A percentile compares a stretch with the other conserved stretches of the same genome.
Evolutionary conservation across 495 filamentous ascomycete species (phyloP).

Genomic region (Cudoniella acicularis): DNA sequence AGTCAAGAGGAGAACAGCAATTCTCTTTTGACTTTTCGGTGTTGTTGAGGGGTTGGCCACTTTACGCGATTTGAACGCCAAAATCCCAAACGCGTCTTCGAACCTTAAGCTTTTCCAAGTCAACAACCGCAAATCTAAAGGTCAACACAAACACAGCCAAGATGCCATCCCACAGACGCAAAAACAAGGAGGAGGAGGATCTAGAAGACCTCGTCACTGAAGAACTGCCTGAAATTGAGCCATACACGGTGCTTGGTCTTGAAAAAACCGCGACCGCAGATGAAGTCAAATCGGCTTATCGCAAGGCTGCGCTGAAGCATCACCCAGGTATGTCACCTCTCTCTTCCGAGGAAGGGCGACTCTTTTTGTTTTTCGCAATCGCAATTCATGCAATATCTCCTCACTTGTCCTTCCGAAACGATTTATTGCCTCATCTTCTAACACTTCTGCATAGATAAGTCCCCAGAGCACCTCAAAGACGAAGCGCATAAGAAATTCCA

Average conservation of each 20-base stretch:
- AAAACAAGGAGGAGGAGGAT: constrained; percentile 10
- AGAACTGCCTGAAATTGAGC: constrained; percentile 53
- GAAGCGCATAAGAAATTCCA: constrained; percentile 79
- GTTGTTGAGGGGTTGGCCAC: not conserved
- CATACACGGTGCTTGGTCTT: constrained; percentile 77
- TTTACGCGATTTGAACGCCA: not conserved
- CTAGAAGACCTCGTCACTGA: constrained; percentile 17
- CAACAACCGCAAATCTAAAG: not conserved
- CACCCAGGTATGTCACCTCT: constrained; percentile 69
- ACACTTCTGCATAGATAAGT: constrained; percentile 62
- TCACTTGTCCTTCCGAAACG: too few species aligned
- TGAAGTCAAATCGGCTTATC: constrained; percentile 83
- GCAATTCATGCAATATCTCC: constrained; percentile 44
- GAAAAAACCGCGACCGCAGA: constrained; percentile 58
- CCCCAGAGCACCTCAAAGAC: constrained; percentile 54
- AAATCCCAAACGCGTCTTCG: not conserved
- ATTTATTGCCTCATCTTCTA: constrained; percentile 37
- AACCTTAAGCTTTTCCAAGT: not conserved
- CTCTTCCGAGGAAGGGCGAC: too few species aligned
- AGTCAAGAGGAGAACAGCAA: too few species aligned
- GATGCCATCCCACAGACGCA: constrained; percentile 5
- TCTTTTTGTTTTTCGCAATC: constrained; percentile 25
- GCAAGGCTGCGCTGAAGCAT: constrained; percentile 80
- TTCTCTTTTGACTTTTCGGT: too few species aligned
- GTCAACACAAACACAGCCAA: not conserved